These are phyloP conservation scores for Lactarius hatsudake DNA, from an alignment of 768 basidiomycete species.

Conservation along the genomic window DNA sequence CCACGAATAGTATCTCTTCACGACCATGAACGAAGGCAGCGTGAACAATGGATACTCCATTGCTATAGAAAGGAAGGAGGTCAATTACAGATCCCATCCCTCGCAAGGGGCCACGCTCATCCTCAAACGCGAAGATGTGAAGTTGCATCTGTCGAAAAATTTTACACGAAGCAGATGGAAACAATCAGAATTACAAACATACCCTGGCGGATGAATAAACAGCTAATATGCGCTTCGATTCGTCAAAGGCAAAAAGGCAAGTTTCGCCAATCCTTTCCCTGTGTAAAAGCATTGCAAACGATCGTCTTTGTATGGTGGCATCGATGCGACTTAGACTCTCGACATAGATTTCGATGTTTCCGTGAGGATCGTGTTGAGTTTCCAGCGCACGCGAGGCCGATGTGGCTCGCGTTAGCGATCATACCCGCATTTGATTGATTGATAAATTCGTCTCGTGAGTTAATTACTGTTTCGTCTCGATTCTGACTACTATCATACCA, in stretches of 20 bases:
- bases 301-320: background rate
- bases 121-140: conserved; percentile 49
- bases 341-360: conserved; percentile 16
- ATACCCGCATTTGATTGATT: no score
- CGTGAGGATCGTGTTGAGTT: no score
- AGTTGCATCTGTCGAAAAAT: conserved; percentile 33
- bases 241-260: conserved; percentile 49
- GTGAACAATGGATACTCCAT: conserved; percentile 32
- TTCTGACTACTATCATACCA: no score
- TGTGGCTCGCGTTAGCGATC: no score
- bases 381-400: no score
- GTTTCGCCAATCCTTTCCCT: conserved; percentile 48
- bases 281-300: conserved; percentile 32
- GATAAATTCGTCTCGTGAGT: no score
- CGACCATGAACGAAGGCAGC: conserved; percentile 48
- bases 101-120: conserved; percentile 41
- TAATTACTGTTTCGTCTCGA: no score
- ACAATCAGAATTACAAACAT: background rate
- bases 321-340: conserved; percentile 13
- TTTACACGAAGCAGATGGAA: background rate
- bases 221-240: conserved; percentile 49
- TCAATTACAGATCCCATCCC: conserved; percentile 42
- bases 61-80: conserved; percentile 44
- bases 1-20: conserved; percentile 54
- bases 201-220: conserved; percentile 46